Evolutionary conservation across 352 stramenopile species (phyloP), one percentile per base, ranked within the genome.

Genomic region (Blastocystis sp.): DNA sequence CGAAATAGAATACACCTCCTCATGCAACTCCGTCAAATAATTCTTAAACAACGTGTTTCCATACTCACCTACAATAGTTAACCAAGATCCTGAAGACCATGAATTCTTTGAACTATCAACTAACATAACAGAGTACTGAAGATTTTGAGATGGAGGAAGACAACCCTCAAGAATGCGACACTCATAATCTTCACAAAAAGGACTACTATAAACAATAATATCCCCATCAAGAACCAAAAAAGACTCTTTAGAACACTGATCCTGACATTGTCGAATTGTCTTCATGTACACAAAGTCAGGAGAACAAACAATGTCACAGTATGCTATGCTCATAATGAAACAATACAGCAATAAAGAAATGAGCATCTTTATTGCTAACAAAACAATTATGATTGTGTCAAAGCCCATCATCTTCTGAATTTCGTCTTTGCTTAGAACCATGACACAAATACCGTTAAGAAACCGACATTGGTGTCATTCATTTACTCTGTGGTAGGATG

Each of bases 21-120:
- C 32, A 42, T 27, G 7, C 29, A 49, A 49, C 19, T 75, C 29
- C 19, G 39, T 54, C 35, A 75, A 37, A 49, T 56, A 54, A 4
- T 2, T 75, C 37, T 75, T 75, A 4, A 75, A 54, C 29, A 77
- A 24, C n/a, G 43, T 29, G 1, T 29, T 51, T 14, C 43, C 65
- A 49, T 77, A 42, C 7, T 54, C 65, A 32, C 24, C 56, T 11
- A 52, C 24, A 9, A 77, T 11, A 16, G 51, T 37, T 19, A 77
- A 32, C 65, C 65, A 77, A 4, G 65, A 59, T 46, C 69, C 69
- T 37, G 69, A 29, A 37, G 35, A 59, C 69, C 69, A 80, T 39
- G 59, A 71, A 21, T 35, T 43, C 9, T n/a, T n/a, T 3, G 24
- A 21, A 24, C 2, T 5, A 32, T 71, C 24, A 39, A 21, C 39